Conservation (phyloP, 331 rosid species). For the Spiraea crenata region DNA sequence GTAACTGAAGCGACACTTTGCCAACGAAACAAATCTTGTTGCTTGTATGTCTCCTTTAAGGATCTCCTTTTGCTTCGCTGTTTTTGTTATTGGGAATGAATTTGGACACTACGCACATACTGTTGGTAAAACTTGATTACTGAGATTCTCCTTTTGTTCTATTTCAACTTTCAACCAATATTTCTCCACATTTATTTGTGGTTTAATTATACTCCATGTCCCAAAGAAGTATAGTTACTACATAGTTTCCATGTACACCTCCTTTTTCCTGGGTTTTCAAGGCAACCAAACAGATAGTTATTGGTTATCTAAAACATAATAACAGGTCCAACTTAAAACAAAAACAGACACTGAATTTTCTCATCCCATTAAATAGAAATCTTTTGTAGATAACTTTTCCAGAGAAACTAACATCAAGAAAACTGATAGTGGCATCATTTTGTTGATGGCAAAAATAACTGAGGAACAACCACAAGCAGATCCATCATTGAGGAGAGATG, state of each 20-base stretch:
- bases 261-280: not conserved
- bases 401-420: not conserved
- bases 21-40: conserved; percentile 14
- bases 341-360: not conserved
- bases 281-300: not conserved
- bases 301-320: not conserved
- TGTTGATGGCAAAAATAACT: not conserved
- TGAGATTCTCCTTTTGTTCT: too few relatives aligned
- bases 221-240: not conserved
- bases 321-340: not conserved
- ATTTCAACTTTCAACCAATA: too few relatives aligned
- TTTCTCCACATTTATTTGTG: not conserved
- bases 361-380: not conserved
- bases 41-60: not conserved
- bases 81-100: not conserved
- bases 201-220: not conserved
- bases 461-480: too few relatives aligned
- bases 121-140: too few relatives aligned
- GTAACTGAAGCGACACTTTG: conserved; percentile 19
- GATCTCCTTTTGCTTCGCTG: not conserved
- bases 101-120: too few relatives aligned
- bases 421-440: not conserved
- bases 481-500: too few relatives aligned
- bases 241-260: not conserved
- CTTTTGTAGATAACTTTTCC: not conserved